Evolutionary conservation across 202 grass and related monocot species (phyloP).

Genomic region (Saccharum hybrid): DNA sequence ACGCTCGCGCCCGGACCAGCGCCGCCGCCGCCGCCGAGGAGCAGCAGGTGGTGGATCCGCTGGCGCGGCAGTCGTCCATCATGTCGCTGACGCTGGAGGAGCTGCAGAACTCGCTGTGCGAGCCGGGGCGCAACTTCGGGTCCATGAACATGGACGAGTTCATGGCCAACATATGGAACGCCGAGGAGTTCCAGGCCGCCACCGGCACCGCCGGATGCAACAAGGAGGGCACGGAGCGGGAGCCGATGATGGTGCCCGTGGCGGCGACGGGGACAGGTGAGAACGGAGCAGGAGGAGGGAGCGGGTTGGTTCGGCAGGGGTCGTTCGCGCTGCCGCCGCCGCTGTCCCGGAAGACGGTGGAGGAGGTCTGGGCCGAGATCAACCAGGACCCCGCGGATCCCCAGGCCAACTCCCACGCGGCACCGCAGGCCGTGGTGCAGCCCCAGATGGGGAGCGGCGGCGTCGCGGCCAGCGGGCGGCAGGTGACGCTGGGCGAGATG

Average conservation of each 20-base stretch:
- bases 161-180: constrained; percentile 94
- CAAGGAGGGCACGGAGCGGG: constrained; percentile 17
- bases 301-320: constrained; percentile 62
- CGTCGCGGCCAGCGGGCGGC: constrained; percentile 21
- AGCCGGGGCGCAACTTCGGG: constrained; percentile 77
- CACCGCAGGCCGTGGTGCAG: constrained; percentile 31
- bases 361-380: constrained; percentile 94
- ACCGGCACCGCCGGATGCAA: constrained; percentile 16
- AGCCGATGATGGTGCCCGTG: background rate
- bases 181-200: constrained; percentile 70
- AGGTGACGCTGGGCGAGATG: constrained; percentile 82
- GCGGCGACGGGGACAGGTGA: background rate
- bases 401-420: background rate
- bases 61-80: constrained; percentile 67
- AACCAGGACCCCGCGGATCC: constrained; percentile 27
- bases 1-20: background rate
- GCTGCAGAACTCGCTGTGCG: constrained; percentile 75
- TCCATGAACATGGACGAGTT: constrained; percentile 99
- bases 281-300: background rate
- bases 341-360: constrained; percentile 82
- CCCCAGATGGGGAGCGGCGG: constrained; percentile 17
- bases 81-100: constrained; percentile 79
- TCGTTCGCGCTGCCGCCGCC: constrained; percentile 65
- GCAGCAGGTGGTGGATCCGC: constrained; percentile 17
- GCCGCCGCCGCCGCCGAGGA: background rate